Conservation (phyloP, 805 yeast genomes). For the Ogataea degrootiae region DNA sequence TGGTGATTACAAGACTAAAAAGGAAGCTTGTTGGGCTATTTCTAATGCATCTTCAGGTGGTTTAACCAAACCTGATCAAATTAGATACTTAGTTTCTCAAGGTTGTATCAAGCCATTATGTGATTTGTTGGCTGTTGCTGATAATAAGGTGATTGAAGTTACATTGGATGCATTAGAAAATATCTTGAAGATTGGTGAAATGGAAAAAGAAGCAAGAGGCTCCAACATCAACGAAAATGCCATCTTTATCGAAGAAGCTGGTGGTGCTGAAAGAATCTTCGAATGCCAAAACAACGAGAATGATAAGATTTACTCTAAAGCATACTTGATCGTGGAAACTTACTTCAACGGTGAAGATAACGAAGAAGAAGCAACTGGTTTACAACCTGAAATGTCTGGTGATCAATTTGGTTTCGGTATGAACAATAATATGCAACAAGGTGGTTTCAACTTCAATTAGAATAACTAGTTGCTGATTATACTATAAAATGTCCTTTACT, state of each 20-base stretch:
- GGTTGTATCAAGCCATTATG: slow-evolving; percentile 97
- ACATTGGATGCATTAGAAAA: slow-evolving; percentile 94
- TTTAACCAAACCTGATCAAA: slow-evolving; percentile 84
- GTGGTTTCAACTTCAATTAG: slow-evolving; percentile 45
- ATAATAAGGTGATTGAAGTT: slow-evolving; percentile 87
- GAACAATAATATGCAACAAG: slow-evolving; percentile 42
- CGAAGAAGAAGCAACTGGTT: slow-evolving; percentile 59
- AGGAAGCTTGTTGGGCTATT: slow-evolving; percentile 99
- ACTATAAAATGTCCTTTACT: neutral
- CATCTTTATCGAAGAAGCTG: slow-evolving; percentile 91
- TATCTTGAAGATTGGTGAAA: slow-evolving; percentile 89
- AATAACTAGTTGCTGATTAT: neutral
- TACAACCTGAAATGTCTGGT: slow-evolving; percentile 69
- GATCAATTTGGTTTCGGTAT: slow-evolving; percentile 88
- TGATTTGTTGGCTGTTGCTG: slow-evolving; percentile 84
- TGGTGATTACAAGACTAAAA: slow-evolving; percentile 93
- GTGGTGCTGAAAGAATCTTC: slow-evolving; percentile 95
- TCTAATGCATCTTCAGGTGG: slow-evolving; percentile 98
- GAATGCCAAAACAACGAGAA: slow-evolving; percentile 89
- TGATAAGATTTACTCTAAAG: slow-evolving; percentile 88
- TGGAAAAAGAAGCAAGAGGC: slow-evolving; percentile 76
- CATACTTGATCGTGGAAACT: slow-evolving; percentile 83
- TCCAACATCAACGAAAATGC: slow-evolving; percentile 79
- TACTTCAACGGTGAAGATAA: slow-evolving; percentile 83
- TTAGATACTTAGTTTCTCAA: slow-evolving; percentile 85